Conservation (phyloP, 2,329 filamentous ascomycete species). For the Apiospora malaysiana region DNA sequence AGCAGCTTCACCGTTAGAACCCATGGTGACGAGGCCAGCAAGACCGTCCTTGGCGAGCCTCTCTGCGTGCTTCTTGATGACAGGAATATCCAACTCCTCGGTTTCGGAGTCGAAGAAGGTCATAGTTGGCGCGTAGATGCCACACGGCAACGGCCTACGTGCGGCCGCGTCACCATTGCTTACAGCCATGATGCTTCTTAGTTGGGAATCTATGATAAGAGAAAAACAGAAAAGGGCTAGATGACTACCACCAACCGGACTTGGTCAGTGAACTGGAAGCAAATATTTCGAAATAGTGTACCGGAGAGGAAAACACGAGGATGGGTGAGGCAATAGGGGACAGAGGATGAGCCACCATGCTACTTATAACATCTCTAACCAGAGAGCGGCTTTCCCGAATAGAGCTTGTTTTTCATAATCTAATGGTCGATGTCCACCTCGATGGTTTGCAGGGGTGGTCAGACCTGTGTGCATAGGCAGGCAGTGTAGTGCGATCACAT, state of each 20-base stretch:
- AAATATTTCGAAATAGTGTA: not conserved
- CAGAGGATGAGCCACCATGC: not conserved
- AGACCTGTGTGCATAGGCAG: not conserved
- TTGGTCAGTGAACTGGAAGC: not conserved
- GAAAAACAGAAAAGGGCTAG: not conserved
- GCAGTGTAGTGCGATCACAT: slow-evolving; percentile 20
- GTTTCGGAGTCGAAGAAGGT: slow-evolving; percentile 62
- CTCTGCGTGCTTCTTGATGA: slow-evolving; percentile 55
- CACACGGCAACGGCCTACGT: slow-evolving; percentile 69
- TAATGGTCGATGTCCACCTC: slow-evolving; percentile 19
- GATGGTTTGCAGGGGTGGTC: slow-evolving; percentile 15
- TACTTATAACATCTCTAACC: not conserved
- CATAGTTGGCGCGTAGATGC: slow-evolving; percentile 66
- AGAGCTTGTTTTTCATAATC: slow-evolving; percentile 20
- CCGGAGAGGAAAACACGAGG: not conserved
- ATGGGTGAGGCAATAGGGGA: not conserved
- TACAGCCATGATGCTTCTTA: slow-evolving; percentile 41
- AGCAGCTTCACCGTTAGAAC: slow-evolving; percentile 75
- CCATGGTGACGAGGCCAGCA: slow-evolving; percentile 70
- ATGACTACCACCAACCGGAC: not conserved
- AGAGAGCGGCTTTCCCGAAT: not conserved
- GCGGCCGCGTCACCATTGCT: slow-evolving; percentile 42
- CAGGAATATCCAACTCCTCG: slow-evolving; percentile 58
- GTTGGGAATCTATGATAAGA: not conserved
- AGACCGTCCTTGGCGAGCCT: slow-evolving; percentile 67